phyloP scores from a whole-genome alignment of 306 rosid genomes.

The Cicer judaicum region DNA sequence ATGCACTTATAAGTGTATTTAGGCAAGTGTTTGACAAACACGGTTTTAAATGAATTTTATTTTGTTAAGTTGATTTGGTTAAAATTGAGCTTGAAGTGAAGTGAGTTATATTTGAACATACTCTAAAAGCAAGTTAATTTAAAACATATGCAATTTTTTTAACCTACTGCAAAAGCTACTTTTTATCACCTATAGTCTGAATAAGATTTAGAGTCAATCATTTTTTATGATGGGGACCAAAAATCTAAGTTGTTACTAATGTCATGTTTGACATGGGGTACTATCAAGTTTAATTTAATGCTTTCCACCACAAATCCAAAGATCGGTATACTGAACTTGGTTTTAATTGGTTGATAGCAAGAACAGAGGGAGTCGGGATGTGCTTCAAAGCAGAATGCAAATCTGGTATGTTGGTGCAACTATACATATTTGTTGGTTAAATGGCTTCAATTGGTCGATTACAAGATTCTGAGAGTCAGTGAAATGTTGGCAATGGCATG shows the following conservation, averaged over 20 bases:
- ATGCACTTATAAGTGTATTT: slow-evolving; percentile 2
- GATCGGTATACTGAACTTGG: slow-evolving; percentile 26
- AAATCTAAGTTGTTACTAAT: not conserved
- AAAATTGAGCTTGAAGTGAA: not conserved
- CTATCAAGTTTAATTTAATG: not conserved
- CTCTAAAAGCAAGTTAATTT: not conserved
- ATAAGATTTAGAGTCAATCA: not conserved
- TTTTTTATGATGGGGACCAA: not conserved
- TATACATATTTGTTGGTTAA: not conserved
- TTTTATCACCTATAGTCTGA: not conserved
- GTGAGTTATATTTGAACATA: not conserved
- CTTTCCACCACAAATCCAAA: not conserved
- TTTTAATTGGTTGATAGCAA: slow-evolving; percentile 45
- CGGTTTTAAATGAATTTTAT: not conserved
- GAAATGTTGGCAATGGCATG: slow-evolving; percentile 34
- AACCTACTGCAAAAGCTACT: not conserved
- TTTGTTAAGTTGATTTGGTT: not conserved
- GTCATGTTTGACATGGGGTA: not conserved
- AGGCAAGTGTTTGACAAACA: not conserved
- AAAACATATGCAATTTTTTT: not conserved
- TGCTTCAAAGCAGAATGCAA: slow-evolving; percentile 58
- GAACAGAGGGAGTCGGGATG: slow-evolving; percentile 77
- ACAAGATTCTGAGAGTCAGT: slow-evolving; percentile 24
- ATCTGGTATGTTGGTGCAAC: slow-evolving; percentile 59
- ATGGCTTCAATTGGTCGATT: slow-evolving; percentile 11